Percentiles rank a stretch among this genome's conserved stretches.
phyloP scores from a whole-genome alignment of 2,329 filamentous ascomycete genomes.

The Dactylellina cionopaga region DNA sequence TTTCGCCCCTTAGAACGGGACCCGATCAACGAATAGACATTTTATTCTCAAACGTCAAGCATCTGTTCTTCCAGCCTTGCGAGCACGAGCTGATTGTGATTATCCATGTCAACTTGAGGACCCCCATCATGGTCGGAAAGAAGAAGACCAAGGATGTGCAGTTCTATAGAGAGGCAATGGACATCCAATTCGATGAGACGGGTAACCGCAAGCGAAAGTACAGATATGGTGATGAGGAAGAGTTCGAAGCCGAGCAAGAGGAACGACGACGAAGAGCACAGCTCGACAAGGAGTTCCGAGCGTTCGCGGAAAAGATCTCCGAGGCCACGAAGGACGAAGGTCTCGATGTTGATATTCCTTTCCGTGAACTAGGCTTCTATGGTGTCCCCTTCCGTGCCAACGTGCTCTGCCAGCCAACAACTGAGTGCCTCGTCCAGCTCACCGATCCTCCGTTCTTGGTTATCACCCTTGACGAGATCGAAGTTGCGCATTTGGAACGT shows the following conservation, averaged over 20 bases:
- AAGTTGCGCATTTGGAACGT: conserved; percentile 93
- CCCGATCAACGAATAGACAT: conserved; percentile 84
- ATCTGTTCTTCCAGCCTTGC: conserved; percentile 98
- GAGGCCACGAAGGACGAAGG: conserved; percentile 91
- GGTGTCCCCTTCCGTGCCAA: conserved; percentile 96
- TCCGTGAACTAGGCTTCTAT: conserved; percentile 94
- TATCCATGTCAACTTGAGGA: conserved; percentile 97
- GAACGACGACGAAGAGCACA: conserved; percentile 90
- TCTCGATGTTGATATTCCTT: conserved; percentile 88
- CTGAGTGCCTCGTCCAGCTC: conserved; percentile 94
- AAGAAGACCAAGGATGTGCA: conserved; percentile 99
- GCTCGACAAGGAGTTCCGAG: conserved; percentile 94
- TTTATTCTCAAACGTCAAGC: conserved; percentile 97
- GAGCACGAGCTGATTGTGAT: conserved; percentile 96
- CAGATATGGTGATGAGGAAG: conserved; percentile 95
- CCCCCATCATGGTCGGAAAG: conserved; percentile 97
- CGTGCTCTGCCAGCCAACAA: conserved; percentile 93
- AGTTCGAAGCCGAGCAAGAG: conserved; percentile 98
- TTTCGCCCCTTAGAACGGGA: conserved; percentile 76
- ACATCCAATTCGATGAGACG: conserved; percentile 98
- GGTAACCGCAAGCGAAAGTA: conserved; percentile 98
- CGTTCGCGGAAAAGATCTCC: conserved; percentile 95
- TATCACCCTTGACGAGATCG: conserved; percentile 92
- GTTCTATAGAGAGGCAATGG: conserved; percentile 96
- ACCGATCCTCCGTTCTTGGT: conserved; percentile 98